Evolutionary conservation across 1,139 yeast genomes (phyloP).

Genomic region (Kurtzmaniella quercitrusa): DNA sequence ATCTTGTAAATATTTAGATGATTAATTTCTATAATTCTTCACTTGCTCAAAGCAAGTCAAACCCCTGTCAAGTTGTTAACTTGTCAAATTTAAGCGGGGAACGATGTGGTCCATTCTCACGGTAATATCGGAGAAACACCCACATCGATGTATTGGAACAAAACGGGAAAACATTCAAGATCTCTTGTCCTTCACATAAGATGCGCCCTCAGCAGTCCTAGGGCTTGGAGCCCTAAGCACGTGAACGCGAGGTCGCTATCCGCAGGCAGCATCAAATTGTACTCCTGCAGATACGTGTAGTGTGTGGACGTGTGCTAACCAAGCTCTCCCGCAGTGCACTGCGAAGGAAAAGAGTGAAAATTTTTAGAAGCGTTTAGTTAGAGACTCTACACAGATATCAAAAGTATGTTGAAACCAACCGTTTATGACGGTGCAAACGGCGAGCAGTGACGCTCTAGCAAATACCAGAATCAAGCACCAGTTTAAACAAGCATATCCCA

Average conservation of each 20-base stretch:
- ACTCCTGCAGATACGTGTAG: neutral
- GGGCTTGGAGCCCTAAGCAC: neutral
- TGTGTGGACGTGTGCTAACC: conserved; percentile 1
- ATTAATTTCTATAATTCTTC: neutral
- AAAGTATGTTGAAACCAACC: conserved; percentile 9
- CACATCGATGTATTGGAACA: too few species aligned
- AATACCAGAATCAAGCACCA: neutral
- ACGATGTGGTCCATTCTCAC: neutral
- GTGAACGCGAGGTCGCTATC: neutral
- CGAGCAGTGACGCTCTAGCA: neutral
- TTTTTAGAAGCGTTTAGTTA: conserved; percentile 7
- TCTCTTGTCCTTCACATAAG: neutral
- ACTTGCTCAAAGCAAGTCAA: neutral
- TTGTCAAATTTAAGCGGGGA: neutral
- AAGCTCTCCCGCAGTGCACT: conserved; percentile 2
- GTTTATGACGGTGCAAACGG: neutral
- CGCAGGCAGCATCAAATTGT: neutral
- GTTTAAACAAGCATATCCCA: too few species aligned
- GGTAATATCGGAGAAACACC: neutral
- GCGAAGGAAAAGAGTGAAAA: conserved; percentile 9
- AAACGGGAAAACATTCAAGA: too few species aligned
- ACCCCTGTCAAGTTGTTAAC: too few species aligned
- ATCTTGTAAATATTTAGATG: too few species aligned
- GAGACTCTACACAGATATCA: conserved; percentile 10
- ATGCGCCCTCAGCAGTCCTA: neutral